Evolutionary conservation across 176 grass and related monocot genomes (phyloP).

Genomic region (Metroxylon sagu): DNA sequence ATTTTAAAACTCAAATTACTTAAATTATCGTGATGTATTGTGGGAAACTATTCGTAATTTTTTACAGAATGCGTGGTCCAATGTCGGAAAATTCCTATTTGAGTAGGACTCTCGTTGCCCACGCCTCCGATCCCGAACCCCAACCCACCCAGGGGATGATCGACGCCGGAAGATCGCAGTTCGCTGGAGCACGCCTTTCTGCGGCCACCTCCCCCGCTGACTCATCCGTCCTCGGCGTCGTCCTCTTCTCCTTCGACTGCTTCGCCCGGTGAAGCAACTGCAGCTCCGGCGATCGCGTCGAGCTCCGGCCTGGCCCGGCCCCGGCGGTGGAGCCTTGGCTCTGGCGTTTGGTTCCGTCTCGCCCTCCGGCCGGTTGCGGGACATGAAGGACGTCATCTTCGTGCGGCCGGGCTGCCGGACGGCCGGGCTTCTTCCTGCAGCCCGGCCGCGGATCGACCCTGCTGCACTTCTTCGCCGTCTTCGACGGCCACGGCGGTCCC

Average conservation of each 20-base stretch:
- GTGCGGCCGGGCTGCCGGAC: conserved; percentile 2
- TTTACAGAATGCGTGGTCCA: too few relatives aligned
- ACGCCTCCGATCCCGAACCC: too few relatives aligned
- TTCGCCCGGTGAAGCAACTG: not conserved
- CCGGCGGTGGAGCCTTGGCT: not conserved
- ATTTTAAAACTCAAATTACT: too few relatives aligned
- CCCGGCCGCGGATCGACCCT: conserved; percentile 23
- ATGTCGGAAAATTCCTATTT: too few relatives aligned
- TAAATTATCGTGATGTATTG: too few relatives aligned
- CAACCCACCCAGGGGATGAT: not conserved
- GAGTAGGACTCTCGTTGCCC: too few relatives aligned
- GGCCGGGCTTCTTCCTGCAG: conserved; percentile 32
- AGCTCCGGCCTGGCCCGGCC: not conserved
- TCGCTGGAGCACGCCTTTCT: conserved; percentile 5
- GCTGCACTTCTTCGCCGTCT: conserved; percentile 84
- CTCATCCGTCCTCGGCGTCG: not conserved
- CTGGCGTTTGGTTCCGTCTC: conserved; percentile 52
- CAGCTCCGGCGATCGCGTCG: not conserved
- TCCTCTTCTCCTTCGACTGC: not conserved
- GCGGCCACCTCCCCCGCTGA: not conserved
- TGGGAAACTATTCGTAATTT: too few relatives aligned
- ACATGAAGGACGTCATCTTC: conserved; percentile 74
- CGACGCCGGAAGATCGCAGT: not conserved
- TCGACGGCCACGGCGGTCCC: conserved; percentile 72
- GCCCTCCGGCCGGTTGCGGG: conserved; percentile 42